Evolutionary conservation across 805 yeast species (phyloP).

Genomic region (Suhomyces vadensis): DNA sequence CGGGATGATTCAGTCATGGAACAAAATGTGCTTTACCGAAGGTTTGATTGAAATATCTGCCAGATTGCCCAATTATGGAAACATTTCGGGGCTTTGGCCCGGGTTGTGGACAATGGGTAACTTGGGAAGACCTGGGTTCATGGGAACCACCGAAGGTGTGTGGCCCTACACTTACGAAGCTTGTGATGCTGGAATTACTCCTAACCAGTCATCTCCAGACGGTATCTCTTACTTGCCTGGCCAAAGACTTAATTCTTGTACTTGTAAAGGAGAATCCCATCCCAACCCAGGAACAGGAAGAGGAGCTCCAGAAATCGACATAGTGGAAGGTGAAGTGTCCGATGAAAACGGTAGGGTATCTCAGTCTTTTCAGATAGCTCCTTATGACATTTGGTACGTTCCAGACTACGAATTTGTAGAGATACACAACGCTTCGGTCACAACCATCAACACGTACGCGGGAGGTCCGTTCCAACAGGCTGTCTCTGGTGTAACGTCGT

Average conservation of each 20-base stretch:
- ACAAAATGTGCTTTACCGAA: slow-evolving; percentile 83
- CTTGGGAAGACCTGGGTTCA: slow-evolving; percentile 86
- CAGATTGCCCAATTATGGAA: slow-evolving; percentile 75
- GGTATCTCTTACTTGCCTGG: slow-evolving; percentile 89
- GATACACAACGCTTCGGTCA: slow-evolving; percentile 64
- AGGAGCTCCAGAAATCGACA: slow-evolving; percentile 96
- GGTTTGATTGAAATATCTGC: slow-evolving; percentile 79
- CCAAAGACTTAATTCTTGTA: slow-evolving; percentile 73
- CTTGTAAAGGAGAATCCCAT: slow-evolving; percentile 81
- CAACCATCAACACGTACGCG: slow-evolving; percentile 81
- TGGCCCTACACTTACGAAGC: slow-evolving; percentile 91
- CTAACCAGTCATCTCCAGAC: slow-evolving; percentile 87
- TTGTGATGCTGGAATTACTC: slow-evolving; percentile 94
- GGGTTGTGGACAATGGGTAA: slow-evolving; percentile 96
- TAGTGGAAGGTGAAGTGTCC: slow-evolving; percentile 74
- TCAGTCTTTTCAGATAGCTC: slow-evolving; percentile 93
- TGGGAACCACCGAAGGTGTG: slow-evolving; percentile 85
- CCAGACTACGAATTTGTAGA: slow-evolving; percentile 85
- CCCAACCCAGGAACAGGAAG: slow-evolving; percentile 87
- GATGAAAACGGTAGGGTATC: slow-evolving; percentile 72
- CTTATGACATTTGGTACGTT: slow-evolving; percentile 90
- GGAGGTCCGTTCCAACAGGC: slow-evolving; percentile 98
- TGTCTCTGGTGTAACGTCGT: slow-evolving; percentile 74
- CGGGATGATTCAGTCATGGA: slow-evolving; percentile 93
- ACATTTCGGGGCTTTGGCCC: slow-evolving; percentile 88